Evolutionary conservation across 116 monocot genomes (phyloP).

Genomic region (Iris pallida): DNA sequence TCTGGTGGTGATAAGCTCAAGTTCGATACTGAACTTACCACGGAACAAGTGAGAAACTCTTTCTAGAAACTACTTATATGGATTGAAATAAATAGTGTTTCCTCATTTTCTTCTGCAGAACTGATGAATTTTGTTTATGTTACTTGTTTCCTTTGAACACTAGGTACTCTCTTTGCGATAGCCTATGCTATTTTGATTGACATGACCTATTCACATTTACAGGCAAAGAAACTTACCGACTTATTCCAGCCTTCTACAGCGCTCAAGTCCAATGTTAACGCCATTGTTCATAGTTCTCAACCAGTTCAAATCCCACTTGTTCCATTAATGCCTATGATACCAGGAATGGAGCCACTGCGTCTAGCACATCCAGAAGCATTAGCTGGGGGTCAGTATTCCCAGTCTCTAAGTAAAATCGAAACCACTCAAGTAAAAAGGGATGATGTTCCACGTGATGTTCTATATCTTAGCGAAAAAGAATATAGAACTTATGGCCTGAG

Average conservation of each 20-base stretch:
- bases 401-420: too few species aligned
- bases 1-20: not conserved
- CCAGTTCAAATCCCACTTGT: too few species aligned
- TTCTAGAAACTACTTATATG: not conserved
- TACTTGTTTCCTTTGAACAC: too few species aligned
- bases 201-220: not conserved
- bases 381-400: too few species aligned
- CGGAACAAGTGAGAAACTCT: slow-evolving; percentile 2
- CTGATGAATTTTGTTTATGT: too few species aligned
- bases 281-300: not conserved
- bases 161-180: too few species aligned
- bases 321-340: not conserved
- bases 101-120: too few species aligned
- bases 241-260: slow-evolving; percentile 9
- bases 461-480: slow-evolving; percentile 1
- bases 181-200: too few species aligned
- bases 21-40: not conserved
- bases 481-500: slow-evolving; percentile 4
- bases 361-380: too few species aligned
- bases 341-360: not conserved
- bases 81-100: too few species aligned
- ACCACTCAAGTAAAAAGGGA: not conserved
- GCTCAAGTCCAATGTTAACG: not conserved
- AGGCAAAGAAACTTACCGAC: slow-evolving; percentile 4
- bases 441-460: not conserved